Base-by-base conservation (phyloP, 768 basidiomycete genomes). In the Peribolospora baueri region DNA sequence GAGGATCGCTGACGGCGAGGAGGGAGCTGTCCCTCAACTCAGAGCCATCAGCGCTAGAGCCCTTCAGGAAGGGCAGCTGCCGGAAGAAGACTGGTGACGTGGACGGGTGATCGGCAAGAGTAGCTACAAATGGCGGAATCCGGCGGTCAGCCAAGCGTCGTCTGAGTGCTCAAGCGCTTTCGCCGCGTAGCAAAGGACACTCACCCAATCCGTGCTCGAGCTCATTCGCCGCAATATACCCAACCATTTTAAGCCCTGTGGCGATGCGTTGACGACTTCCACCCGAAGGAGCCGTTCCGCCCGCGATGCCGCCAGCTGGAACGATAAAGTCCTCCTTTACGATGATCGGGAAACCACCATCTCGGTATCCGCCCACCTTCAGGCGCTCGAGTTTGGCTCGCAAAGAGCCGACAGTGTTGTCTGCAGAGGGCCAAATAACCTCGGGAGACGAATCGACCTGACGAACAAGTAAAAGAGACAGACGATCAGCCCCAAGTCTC, bases 141-240 rank as follows among this genome's bases (percentile, higher is more conserved):
- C 25, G 25, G 25, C 25, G 25, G 25, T 25, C 25, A 25, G 25
- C 25, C 25, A 25, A 63, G 55, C 8, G 2, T 14, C 43, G 14
- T 50, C 36, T 7, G 39, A 40, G 13, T 41, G 25, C 11, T 6
- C 5, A 3, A 45, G 48, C 7, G 13, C 13, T 47, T 43, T 42
- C 69, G 57, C 50, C 84, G 85, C 71, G 85, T 77, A 65, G 93
- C 85, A 77, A 91, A 88, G 65, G 86, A 95, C 36, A 78, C 72
- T 55, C 80, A 82, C 59, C 75, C 4, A 98, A 70, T 5, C 85
- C 88, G 67, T 97, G 87, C 63, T 93, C 87, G 10, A 98, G 75
- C 67, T 98, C 93, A 62, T 81, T 90, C 39, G 79, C 76, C 0
- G 87, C 86, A 57, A 97, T 81, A 65, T 90, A 90, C 5, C 88